Percentiles rank a stretch among this genome's conserved stretches.
Conservation (phyloP, 805 yeast species). For the Starmera dryadoides region DNA sequence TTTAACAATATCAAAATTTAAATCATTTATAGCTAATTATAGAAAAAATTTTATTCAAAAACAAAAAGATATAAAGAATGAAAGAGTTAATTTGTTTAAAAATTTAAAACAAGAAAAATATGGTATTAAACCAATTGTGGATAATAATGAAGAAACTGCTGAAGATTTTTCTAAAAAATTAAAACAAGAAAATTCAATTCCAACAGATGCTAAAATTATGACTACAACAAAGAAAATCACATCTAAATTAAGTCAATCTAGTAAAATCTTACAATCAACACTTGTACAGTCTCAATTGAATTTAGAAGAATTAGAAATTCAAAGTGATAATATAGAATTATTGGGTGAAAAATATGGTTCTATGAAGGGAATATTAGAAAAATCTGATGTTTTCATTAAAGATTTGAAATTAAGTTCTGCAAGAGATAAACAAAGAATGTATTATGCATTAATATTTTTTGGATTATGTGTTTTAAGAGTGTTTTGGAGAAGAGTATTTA, state of each 20-base stretch:
- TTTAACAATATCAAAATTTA: constrained; percentile 4
- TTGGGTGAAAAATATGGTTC: constrained; percentile 13
- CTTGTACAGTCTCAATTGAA: constrained; percentile 19
- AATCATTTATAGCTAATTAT: constrained; percentile 8
- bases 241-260: constrained; percentile 14
- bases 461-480: constrained; percentile 13
- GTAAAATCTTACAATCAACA: constrained; percentile 17
- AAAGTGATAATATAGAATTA: constrained; percentile 12
- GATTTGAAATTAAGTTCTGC: constrained; percentile 17
- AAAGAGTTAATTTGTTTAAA: constrained; percentile 3
- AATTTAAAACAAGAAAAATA: constrained; percentile 5
- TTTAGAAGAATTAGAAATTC: constrained; percentile 17
- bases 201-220: constrained; percentile 16
- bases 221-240: constrained; percentile 20
- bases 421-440: constrained; percentile 17
- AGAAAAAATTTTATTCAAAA: constrained; percentile 9
- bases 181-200: not conserved
- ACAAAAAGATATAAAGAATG: constrained; percentile 7
- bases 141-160: not conserved
- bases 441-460: constrained; percentile 15
- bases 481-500: constrained; percentile 15
- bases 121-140: not conserved
- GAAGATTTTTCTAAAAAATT: not conserved
- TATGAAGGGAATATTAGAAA: constrained; percentile 13
- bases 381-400: constrained; percentile 16